Evolutionary conservation across 1,284 basidiomycete species (phyloP), one percentile per base, ranked within the genome.

Genomic region (Tilletiaria anomala): DNA sequence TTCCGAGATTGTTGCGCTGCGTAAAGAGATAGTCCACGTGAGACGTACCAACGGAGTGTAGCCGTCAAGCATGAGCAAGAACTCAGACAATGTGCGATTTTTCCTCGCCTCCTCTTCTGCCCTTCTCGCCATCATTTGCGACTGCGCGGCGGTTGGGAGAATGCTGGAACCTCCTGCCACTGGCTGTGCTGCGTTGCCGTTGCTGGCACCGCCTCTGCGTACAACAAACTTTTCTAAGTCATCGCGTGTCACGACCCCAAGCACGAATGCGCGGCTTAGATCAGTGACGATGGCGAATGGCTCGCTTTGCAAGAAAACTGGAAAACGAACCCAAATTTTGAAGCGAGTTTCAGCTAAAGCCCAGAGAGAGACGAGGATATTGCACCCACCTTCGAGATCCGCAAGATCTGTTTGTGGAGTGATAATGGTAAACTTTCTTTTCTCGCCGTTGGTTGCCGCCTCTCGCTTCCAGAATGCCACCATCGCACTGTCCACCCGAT

Each of bases 61-160:
- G 33, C 91, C 87, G 60, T 97, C 91, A 29, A 99, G 73, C 81
- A 91, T 84, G 37, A 88, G 73, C 71, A 99, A 74, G 62, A 99
- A 88, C 67, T 97, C 88, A 4, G 85, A 86, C 34, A 99, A 69
- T 1, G 83, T 88, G 37, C 83, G 75, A 67, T 93, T 58, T 32
- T 62, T 64, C 16, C 83, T 73, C 0, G 83, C 81, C 47, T 83
- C 79, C 61, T 93, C 88, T 32, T 83, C 79, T 20, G 70, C 69
- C 34, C 70, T 56, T 32, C 65, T 60, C 18, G 60, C 51, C 44
- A 19, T 37, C 36, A 37, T 22, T 18, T 16, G 15, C 36, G 36
- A 19, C 22, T n/a, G n/a, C n/a, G n/a, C n/a, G n/a, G 48, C 15
- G 18, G 44, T 18, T 20, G 42, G 21, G 15, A 39, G 42, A 34